Evolutionary conservation across 176 grass and related monocot species (phyloP).

Genomic region (Oryza brachyantha): DNA sequence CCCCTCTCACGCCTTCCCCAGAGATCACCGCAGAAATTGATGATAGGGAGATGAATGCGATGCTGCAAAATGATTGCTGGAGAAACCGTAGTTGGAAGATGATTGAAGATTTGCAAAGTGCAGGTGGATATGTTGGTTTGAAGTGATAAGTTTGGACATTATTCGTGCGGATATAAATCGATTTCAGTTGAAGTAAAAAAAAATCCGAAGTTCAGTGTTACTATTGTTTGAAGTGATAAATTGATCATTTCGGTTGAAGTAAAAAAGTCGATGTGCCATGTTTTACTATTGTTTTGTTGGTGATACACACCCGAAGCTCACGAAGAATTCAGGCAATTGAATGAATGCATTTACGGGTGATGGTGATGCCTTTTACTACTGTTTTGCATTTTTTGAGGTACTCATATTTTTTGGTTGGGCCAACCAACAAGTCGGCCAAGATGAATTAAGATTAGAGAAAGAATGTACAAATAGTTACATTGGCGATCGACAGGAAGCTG

Average conservation of each 20-base stretch:
- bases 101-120: not conserved
- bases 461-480: no score
- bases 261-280: not conserved
- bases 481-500: no score
- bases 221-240: not conserved
- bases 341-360: no score
- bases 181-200: not conserved
- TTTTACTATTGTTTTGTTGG: not conserved
- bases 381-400: no score
- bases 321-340: no score
- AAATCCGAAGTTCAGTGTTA: no score
- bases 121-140: not conserved
- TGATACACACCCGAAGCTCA: no score
- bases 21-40: not conserved
- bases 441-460: no score
- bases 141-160: not conserved
- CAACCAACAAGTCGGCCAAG: no score
- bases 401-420: no score
- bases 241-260: not conserved
- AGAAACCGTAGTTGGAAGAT: not conserved
- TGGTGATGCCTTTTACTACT: no score
- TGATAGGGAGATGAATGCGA: not conserved
- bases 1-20: not conserved
- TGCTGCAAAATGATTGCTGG: no score
- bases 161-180: not conserved